Evolutionary conservation across 768 basidiomycete species (phyloP).

Genomic region (Boletus sp.): DNA sequence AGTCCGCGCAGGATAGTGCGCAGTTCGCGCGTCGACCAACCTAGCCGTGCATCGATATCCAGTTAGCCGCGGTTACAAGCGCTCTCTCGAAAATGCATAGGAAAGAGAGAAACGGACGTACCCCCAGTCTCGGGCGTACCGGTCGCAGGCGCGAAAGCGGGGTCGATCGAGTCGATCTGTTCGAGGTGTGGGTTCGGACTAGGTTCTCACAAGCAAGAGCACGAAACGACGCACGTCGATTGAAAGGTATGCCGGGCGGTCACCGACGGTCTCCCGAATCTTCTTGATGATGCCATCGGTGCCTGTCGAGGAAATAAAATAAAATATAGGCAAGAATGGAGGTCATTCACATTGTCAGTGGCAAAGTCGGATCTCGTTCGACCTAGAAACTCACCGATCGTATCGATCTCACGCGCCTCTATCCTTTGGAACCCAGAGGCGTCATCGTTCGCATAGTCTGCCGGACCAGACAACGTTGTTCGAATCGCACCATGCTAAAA

Average conservation of each 20-base stretch:
- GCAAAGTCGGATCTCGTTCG: not conserved
- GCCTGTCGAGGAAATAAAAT: conserved; percentile 37
- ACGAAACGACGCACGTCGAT: conserved; percentile 54
- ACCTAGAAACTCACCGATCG: conserved; percentile 51
- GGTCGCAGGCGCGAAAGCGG: conserved; percentile 79
- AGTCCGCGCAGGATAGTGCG: conserved; percentile 74
- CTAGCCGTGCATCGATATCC: conserved; percentile 4
- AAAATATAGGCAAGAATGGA: not conserved
- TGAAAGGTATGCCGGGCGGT: conserved; percentile 73
- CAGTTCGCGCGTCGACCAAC: conserved; percentile 80
- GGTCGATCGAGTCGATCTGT: conserved; percentile 79
- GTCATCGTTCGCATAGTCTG: conserved; percentile 78
- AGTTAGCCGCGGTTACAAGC: not conserved
- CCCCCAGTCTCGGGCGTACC: conserved; percentile 85
- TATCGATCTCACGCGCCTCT: conserved; percentile 83
- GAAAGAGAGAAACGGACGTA: conserved; percentile 3
- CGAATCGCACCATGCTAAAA: conserved; percentile 82
- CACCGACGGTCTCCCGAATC: conserved; percentile 76
- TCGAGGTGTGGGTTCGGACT: not conserved
- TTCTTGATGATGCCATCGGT: conserved; percentile 75
- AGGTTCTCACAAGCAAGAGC: not conserved
- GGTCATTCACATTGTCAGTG: not conserved
- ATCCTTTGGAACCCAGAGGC: conserved; percentile 78
- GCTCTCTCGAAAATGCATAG: not conserved
- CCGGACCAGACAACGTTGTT: conserved; percentile 75